A percentile compares a stretch with the other conserved stretches of the same genome.
Conservation (phyloP, 2,329 filamentous ascomycete species). For the Diplocarpon rosae region DNA sequence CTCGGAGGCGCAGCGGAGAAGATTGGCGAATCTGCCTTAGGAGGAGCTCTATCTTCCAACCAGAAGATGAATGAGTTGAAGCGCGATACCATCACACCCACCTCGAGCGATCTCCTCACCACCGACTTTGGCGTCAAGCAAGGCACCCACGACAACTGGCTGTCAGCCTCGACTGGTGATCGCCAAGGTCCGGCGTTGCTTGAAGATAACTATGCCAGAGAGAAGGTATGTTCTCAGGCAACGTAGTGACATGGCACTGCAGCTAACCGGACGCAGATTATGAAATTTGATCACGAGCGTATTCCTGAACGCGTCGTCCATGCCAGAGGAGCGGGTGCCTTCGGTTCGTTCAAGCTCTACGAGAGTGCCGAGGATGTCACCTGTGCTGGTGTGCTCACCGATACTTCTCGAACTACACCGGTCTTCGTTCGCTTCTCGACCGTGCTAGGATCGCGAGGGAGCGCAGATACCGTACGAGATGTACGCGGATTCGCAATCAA, state of each 20-base stretch:
- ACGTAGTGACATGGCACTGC: too few relatives aligned
- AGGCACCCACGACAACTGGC: slow-evolving; percentile 66
- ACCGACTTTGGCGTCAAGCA: slow-evolving; percentile 70
- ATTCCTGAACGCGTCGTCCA: slow-evolving; percentile 59
- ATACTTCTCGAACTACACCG: slow-evolving; percentile 55
- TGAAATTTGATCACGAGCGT: slow-evolving; percentile 66
- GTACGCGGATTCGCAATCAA: slow-evolving; percentile 71
- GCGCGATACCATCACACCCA: slow-evolving; percentile 43
- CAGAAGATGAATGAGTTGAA: slow-evolving; percentile 23
- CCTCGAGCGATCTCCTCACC: slow-evolving; percentile 51
- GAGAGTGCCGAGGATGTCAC: slow-evolving; percentile 54
- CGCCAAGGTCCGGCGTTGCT: slow-evolving; percentile 56
- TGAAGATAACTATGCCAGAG: slow-evolving; percentile 61
- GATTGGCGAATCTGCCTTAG: slow-evolving; percentile 15
- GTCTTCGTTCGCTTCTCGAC: slow-evolving; percentile 70
- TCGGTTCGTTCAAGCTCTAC: slow-evolving; percentile 55
- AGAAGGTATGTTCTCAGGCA: slow-evolving; percentile 45
- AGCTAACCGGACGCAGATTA: slow-evolving; percentile 39
- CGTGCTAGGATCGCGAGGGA: slow-evolving; percentile 62
- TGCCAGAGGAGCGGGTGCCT: slow-evolving; percentile 52
- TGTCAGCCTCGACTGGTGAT: slow-evolving; percentile 51
- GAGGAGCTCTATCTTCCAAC: slow-evolving; percentile 16
- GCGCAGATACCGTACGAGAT: slow-evolving; percentile 74
- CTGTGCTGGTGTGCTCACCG: slow-evolving; percentile 52
- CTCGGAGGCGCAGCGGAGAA: slow-evolving; percentile 7